A percentile compares a stretch with the other conserved stretches of the same genome.
phyloP scores from a whole-genome alignment of 2,329 filamentous ascomycete genomes.

The Fusarium poae region DNA sequence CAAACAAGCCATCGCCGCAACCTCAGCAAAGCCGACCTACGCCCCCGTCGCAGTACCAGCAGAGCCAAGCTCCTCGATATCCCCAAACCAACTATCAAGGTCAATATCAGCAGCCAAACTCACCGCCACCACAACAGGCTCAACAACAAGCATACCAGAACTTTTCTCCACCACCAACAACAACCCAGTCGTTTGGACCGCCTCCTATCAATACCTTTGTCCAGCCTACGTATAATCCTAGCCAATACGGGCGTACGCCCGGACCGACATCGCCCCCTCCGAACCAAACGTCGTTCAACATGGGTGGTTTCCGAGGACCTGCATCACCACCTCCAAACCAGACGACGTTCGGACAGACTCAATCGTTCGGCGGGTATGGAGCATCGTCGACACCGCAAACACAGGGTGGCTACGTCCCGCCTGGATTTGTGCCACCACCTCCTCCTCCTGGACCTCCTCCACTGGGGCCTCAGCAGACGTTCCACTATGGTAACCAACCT shows the following conservation, averaged over 20 bases:
- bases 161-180: conserved; percentile 51
- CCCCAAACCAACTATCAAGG: conserved; percentile 66
- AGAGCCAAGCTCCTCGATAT: conserved; percentile 61
- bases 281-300: conserved; percentile 66
- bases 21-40: conserved; percentile 56
- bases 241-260: conserved; percentile 69
- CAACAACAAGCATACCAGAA: conserved; percentile 60
- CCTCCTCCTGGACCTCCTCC: conserved; percentile 74
- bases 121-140: conserved; percentile 61
- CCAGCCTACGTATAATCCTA: conserved; percentile 69
- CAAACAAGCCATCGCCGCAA: conserved; percentile 56
- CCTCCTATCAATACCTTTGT: conserved; percentile 61
- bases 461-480: conserved; percentile 72
- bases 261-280: conserved; percentile 73
- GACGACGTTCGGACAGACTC: conserved; percentile 58
- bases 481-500: conserved; percentile 62
- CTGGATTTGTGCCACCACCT: conserved; percentile 72
- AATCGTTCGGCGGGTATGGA: conserved; percentile 58
- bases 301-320: conserved; percentile 56
- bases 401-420: conserved; percentile 62
- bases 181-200: conserved; percentile 49
- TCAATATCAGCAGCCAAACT: conserved; percentile 68
- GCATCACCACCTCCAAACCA: conserved; percentile 72
- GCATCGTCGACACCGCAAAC: conserved; percentile 58
- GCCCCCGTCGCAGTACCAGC: conserved; percentile 35